Base-by-base conservation (phyloP, 108 stramenopile species). In the Fragilariopsis cylindrus region DNA sequence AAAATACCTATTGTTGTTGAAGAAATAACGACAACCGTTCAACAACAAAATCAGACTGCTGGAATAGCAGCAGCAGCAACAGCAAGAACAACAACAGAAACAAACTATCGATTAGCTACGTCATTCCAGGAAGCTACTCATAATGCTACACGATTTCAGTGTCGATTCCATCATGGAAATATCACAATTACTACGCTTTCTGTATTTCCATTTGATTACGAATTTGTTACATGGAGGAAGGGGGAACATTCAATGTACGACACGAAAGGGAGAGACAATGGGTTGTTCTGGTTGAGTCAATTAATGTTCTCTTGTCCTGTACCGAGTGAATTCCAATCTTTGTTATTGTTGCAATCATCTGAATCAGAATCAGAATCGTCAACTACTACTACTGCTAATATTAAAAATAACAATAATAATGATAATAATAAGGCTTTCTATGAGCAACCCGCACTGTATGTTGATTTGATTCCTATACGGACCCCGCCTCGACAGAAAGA, bases 391-490 rank as follows among this genome's bases (percentile, higher is more conserved):
- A 30, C 30, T 30, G 30, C 30, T 30, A 2, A 30, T 30, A 30
- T n/a, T n/a, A n/a, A n/a, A n/a, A n/a, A 30, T 30, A 30, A 2
- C 2, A 2, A 30, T 30, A 30, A 30, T 30, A 30, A 40, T 60
- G 15, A 12, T 15, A 53, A 53, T 53, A 12, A 48, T 13, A 43
- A 48, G 55, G 40, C 41, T 39, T 49, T 16, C 11, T 3, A 44
- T 47, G 41, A 62, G 12, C 45, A 47, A 68, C 84, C 81, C n/a
- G 44, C 21, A 6, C 48, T 92, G 0, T 87, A 86, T 69, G 74
- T 92, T 5, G 89, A 93, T 76, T 68, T 90, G 41, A 71, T 93
- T 57, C 92, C 92, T 5, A 93, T 93, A 56, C 84, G 92, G 40
- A 89, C 89, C 7, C 71, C 82, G 12, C 76, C 81, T 4, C 87